Evolutionary conservation across 768 basidiomycete species (phyloP), one percentile per base, ranked within the genome.

Genomic region (Termitomyces sp.): DNA sequence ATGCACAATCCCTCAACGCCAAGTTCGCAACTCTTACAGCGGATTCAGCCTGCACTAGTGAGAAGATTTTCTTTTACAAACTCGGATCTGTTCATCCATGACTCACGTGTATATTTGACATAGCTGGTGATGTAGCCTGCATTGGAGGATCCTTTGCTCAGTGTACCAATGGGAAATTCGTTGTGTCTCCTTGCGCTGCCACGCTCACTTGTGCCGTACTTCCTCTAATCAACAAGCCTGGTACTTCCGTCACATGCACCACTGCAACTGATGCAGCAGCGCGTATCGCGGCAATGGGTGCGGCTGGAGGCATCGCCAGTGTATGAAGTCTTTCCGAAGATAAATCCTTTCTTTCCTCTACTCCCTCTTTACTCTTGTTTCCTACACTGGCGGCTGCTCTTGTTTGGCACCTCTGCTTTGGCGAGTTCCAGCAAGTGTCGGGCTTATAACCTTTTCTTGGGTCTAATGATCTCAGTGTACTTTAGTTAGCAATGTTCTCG

Each of bases 171-270:
- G 80, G 79, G n/a, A 69, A 74, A 56, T 83, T 81, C 52, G 73
- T 66, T 1, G 52, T 72, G 16, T 74, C 72, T 0, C 53, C 63
- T 0, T 85, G 82, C 54, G 65, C 67, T 27, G 66, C 63, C 38
- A 69, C 70, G 2, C 63, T 73, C 31, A 70, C 67, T 5, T 84
- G 82, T 51, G 73, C 73, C 31, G 82, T 81, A 5, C 75, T 84
- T 46, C 82, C 83, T 25, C 74, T 85, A 25, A 82, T 84, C 54
- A 82, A 82, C 69, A 72, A 68, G 31, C 55, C 75, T 11, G 83
- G 82, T 41, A 83, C 82, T 9, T 79, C 77, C 6, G 71, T 84
- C 58, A 71, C 79, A 12, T 85, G 83, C 69, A 76, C 74, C 16
- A 82, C 80, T 1, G 31, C 64, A 27, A 71, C 75, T 23, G 83